Evolutionary conservation across 169 alveolate species (phyloP).

Genomic region (Miamiensis avidus): DNA sequence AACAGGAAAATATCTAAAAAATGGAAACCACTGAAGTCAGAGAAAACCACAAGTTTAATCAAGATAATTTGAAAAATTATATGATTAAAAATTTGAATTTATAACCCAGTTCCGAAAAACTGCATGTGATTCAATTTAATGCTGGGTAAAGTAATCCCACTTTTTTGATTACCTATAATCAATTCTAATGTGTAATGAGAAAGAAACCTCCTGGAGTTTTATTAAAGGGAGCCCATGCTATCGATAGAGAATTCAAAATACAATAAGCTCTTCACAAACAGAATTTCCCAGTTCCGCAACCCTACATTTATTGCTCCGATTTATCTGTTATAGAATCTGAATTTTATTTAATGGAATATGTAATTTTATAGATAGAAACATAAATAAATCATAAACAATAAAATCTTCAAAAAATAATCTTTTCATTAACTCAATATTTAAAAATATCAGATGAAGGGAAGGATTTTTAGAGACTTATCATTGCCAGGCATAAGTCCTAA

Average conservation of each 20-base stretch:
- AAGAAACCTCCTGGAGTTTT: conserved; percentile 49
- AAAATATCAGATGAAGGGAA: conserved; percentile 12
- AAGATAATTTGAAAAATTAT: background rate
- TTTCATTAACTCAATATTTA: no score
- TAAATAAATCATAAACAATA: no score
- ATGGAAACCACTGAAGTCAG: background rate
- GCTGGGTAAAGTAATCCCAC: conserved; percentile 28
- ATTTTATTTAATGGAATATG: conserved; percentile 46
- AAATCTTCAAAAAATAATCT: no score
- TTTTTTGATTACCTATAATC: background rate
- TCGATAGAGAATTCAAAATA: conserved; percentile 47
- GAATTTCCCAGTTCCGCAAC: conserved; percentile 47
- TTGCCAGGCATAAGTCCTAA: conserved; percentile 27
- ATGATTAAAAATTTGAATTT: no score
- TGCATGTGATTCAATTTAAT: background rate
- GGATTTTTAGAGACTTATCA: conserved; percentile 38
- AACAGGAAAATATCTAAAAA: no score
- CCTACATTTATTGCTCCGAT: conserved; percentile 27
- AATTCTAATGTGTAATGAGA: conserved; percentile 24
- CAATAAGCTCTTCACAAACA: conserved; percentile 9
- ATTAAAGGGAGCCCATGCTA: conserved; percentile 45
- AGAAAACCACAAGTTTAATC: background rate
- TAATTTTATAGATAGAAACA: no score
- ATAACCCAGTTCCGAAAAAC: background rate
- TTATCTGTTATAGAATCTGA: conserved; percentile 30